Evolutionary conservation across 176 grass and related monocot species (phyloP).

Genomic region (Musa beccarii): DNA sequence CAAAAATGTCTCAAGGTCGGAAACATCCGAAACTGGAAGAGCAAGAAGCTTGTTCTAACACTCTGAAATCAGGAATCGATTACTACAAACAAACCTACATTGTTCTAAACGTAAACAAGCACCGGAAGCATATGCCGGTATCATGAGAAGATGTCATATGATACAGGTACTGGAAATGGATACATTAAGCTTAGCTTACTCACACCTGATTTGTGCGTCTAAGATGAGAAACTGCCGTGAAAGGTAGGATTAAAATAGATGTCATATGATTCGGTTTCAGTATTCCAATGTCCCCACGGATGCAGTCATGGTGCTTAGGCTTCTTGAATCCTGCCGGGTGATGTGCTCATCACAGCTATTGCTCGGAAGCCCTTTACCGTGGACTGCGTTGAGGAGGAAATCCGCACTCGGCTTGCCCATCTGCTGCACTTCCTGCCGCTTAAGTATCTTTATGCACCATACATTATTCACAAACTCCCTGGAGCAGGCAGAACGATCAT

Average conservation of each 20-base stretch:
- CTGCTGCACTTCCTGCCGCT: constrained; percentile 84
- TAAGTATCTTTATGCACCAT: constrained; percentile 94
- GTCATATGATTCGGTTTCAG: constrained; percentile 25
- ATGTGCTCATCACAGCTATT: constrained; percentile 69
- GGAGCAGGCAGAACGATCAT: constrained; percentile 1
- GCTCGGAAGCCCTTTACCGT: constrained; percentile 36
- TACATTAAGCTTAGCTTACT: constrained; percentile 22
- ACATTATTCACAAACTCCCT: constrained; percentile 98
- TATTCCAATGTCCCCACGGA: constrained; percentile 75
- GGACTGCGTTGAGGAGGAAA: constrained; percentile 53
- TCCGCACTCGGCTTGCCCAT: constrained; percentile 67
- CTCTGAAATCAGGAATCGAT: background rate
- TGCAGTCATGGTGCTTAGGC: constrained; percentile 57
- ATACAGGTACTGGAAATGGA: constrained; percentile 57
- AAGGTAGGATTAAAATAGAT: background rate
- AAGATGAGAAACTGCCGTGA: constrained; percentile 29
- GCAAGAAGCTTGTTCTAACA: background rate
- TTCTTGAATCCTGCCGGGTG: constrained; percentile 64
- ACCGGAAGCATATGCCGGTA: constrained; percentile 27
- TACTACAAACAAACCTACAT: constrained; percentile 2
- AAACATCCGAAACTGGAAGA: background rate
- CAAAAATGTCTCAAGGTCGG: background rate
- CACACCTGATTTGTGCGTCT: constrained; percentile 8
- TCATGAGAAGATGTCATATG: constrained; percentile 35
- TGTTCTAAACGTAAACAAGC: constrained; percentile 20